These are phyloP conservation scores for Eucalyptus lansdowneana DNA, from an alignment of 345 rosid genomes.

Conservation along the genomic window DNA sequence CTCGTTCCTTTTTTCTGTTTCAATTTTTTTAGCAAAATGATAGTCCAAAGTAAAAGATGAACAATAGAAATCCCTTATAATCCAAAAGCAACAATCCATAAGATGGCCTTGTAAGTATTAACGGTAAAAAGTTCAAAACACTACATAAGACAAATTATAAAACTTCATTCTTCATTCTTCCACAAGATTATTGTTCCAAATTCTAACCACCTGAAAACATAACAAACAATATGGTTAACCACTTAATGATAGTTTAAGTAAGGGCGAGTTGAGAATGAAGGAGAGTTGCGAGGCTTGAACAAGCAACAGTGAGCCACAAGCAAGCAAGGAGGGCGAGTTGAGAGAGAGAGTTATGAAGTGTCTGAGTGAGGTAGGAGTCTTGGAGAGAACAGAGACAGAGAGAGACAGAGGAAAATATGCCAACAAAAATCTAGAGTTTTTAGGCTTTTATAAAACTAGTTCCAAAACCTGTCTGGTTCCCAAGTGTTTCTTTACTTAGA, in stretches of 20 bases:
- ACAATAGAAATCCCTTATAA: accelerated
- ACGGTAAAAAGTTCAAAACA: no score
- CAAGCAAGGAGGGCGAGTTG: neutral
- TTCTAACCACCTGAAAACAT: neutral
- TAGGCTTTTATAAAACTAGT: neutral
- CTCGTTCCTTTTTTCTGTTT: neutral
- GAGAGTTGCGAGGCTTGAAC: neutral
- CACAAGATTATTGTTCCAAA: neutral
- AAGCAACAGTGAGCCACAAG: neutral
- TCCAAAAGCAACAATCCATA: neutral
- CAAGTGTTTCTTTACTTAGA: accelerated
- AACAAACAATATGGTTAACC: neutral
- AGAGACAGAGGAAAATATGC: neutral
- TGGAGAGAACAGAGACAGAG: neutral
- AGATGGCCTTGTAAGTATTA: no score
- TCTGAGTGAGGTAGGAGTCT: accelerated
- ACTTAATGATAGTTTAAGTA: neutral
- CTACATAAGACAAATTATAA: neutral
- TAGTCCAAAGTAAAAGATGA: neutral
- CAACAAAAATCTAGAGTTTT: neutral
- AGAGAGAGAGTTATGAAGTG: neutral
- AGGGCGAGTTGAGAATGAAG: accelerated
- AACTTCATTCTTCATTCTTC: neutral
- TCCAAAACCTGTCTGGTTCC: accelerated
- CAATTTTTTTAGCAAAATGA: accelerated